These are phyloP conservation scores for Guyanaporus albipodus DNA, from an alignment of 768 basidiomycete genomes.

Conservation along the genomic window DNA sequence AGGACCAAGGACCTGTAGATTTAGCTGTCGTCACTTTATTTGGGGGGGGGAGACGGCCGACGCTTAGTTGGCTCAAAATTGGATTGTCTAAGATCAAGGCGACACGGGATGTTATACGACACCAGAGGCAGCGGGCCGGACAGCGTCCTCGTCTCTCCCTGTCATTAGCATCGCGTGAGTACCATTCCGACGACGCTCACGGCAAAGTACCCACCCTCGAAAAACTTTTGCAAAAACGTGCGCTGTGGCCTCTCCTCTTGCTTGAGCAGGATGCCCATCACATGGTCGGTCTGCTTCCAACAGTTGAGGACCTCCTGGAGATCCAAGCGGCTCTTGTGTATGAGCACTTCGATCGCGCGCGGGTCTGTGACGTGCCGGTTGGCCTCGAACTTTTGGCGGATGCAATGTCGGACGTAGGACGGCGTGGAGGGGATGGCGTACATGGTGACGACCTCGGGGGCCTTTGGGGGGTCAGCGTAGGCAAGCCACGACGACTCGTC, in stretches of 20 bases:
- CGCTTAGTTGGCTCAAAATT: no score
- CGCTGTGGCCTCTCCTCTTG: conserved; percentile 42
- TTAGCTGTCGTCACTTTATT: no score
- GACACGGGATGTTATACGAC: conserved; percentile 21
- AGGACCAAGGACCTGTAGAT: no score
- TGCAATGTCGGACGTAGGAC: conserved; percentile 69
- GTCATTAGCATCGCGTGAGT: background rate
- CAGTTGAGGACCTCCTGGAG: conserved; percentile 93
- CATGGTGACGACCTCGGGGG: conserved; percentile 82
- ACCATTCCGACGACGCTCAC: background rate
- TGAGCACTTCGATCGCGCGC: conserved; percentile 77
- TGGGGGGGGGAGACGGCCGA: no score
- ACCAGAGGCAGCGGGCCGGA: conserved; percentile 62
- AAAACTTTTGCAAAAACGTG: conserved; percentile 81
- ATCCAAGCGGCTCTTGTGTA: conserved; percentile 82
- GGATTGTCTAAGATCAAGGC: conserved; percentile 2
- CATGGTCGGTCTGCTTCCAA: conserved; percentile 87
- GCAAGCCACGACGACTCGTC: background rate
- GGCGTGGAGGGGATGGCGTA: conserved; percentile 83
- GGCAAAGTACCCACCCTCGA: conserved; percentile 57
- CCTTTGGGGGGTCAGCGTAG: conserved; percentile 44
- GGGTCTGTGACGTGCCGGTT: conserved; percentile 80
- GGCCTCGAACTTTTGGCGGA: conserved; percentile 83
- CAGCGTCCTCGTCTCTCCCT: conserved; percentile 76
- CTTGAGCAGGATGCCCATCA: conserved; percentile 65